Evolutionary conservation across 2,329 filamentous ascomycete species (phyloP).

Genomic region (Penicillium sp.): DNA sequence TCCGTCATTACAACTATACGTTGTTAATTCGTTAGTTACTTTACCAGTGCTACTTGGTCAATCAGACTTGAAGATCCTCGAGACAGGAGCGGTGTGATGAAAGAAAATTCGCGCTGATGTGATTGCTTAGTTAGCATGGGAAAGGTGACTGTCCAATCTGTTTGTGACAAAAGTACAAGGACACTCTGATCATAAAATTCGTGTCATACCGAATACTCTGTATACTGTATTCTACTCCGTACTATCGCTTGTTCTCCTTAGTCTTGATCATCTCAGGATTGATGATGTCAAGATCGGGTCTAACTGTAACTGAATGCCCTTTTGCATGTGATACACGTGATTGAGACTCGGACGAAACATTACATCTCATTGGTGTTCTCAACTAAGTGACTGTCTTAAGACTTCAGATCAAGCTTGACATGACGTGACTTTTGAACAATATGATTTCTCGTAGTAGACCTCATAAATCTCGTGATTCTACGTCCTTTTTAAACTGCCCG

Average conservation of each 20-base stretch:
- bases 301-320: background rate
- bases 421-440: background rate
- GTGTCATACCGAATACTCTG: background rate
- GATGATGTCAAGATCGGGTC: slow-evolving; percentile 20
- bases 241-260: background rate
- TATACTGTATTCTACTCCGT: background rate
- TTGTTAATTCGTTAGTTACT: too few relatives aligned
- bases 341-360: background rate
- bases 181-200: background rate
- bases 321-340: slow-evolving; percentile 10
- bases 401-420: background rate
- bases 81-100: slow-evolving; percentile 6
- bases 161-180: background rate
- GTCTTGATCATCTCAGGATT: background rate
- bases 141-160: background rate
- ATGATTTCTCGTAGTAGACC: background rate
- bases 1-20: background rate
- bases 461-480: background rate
- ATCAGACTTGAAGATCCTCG: background rate
- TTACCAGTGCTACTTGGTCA: background rate
- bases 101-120: slow-evolving; percentile 7
- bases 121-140: slow-evolving; percentile 1
- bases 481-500: background rate
- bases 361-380: background rate
- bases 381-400: background rate